A percentile compares a stretch with the other conserved stretches of the same genome.
These are phyloP conservation scores for Solanum boliviense DNA, from an alignment of 257 asterid species.

Conservation along the genomic window DNA sequence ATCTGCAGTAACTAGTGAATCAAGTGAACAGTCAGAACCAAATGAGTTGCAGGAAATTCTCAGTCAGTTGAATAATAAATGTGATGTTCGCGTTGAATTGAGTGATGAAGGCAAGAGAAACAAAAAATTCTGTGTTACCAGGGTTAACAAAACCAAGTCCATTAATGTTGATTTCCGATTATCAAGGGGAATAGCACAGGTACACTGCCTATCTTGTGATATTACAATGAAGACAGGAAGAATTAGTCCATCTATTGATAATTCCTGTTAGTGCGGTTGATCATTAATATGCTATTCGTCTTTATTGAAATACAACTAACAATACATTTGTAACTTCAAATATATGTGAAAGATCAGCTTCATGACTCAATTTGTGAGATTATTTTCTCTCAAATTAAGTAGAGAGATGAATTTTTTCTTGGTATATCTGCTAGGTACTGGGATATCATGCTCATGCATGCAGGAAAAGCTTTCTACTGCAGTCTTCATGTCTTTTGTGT, in stretches of 20 bases:
- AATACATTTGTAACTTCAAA: background rate
- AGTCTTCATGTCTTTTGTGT: background rate
- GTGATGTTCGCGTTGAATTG: conserved; percentile 40
- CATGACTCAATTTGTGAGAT: background rate
- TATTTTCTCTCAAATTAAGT: background rate
- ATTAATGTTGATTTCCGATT: conserved; percentile 90
- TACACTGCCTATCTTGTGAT: conserved; percentile 18
- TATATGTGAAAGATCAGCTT: background rate
- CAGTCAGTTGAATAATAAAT: conserved; percentile 39
- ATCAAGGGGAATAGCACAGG: conserved; percentile 97
- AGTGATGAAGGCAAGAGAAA: conserved; percentile 46
- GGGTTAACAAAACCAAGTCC: conserved; percentile 70
- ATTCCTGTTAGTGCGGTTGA: background rate
- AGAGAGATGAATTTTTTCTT: background rate
- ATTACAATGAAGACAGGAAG: background rate
- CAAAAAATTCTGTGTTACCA: conserved; percentile 60
- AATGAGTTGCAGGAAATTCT: conserved; percentile 35
- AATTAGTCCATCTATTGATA: background rate
- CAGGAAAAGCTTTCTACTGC: background rate
- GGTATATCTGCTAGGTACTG: background rate
- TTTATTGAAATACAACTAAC: background rate
- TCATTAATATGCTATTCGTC: background rate
- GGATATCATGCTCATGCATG: background rate
- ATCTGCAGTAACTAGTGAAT: conserved; percentile 16
- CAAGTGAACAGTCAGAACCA: conserved; percentile 24